Conservation (phyloP, 768 basidiomycete genomes). For the Calvatia gigantea region DNA sequence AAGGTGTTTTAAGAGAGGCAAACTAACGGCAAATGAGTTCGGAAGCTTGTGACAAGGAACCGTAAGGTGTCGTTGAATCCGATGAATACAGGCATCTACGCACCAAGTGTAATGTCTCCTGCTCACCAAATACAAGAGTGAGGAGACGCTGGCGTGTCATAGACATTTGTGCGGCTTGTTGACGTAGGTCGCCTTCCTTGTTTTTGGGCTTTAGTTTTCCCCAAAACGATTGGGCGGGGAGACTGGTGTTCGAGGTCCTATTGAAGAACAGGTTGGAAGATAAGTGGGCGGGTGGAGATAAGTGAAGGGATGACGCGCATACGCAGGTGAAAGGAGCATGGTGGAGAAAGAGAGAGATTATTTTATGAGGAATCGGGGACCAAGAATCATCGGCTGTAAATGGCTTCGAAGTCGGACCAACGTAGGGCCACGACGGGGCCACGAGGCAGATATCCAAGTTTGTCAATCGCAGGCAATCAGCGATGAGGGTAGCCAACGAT, state of each 20-base stretch:
- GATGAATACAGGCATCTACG: conserved; percentile 16
- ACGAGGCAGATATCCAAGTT: conserved; percentile 47
- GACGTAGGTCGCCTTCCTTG: conserved; percentile 54
- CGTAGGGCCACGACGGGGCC: conserved; percentile 43
- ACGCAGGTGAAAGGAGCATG: conserved; percentile 87
- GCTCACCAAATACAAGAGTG: conserved; percentile 78
- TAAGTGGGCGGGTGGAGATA: conserved; percentile 23
- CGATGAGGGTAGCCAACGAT: neutral
- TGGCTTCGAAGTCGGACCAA: conserved; percentile 20
- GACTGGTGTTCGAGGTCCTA: conserved; percentile 66
- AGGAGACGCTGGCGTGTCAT: conserved; percentile 72
- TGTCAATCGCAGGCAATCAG: conserved; percentile 21
- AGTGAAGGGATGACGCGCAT: conserved; percentile 29
- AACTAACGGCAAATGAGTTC: conserved; percentile 55
- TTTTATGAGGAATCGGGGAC: conserved; percentile 19
- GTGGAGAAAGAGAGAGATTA: conserved; percentile 21
- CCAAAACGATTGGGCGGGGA: conserved; percentile 52
- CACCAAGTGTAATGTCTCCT: conserved; percentile 82
- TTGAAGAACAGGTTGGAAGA: conserved; percentile 29
- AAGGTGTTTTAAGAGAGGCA: neutral
- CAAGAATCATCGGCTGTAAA: conserved; percentile 28
- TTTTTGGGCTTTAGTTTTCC: conserved; percentile 70
- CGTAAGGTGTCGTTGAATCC: conserved; percentile 9
- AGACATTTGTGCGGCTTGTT: conserved; percentile 57
- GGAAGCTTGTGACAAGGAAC: conserved; percentile 51